phyloP scores from a whole-genome alignment of 2,329 filamentous ascomycete species.

The Colletotrichum sojae region DNA sequence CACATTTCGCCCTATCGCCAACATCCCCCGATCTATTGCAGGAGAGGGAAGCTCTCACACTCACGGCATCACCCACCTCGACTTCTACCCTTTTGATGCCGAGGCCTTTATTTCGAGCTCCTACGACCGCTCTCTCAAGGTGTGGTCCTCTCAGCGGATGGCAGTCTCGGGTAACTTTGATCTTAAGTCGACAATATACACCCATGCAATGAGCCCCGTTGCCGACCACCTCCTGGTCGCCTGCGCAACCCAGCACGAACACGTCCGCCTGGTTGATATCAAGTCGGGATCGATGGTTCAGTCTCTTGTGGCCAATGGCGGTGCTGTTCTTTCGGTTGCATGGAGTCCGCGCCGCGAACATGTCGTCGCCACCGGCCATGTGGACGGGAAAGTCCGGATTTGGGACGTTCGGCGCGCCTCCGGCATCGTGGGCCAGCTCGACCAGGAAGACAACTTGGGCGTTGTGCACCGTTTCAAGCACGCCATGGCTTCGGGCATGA shows the following conservation, averaged over 20 bases:
- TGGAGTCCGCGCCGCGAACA: conserved; percentile 90
- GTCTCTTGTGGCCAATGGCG: conserved; percentile 77
- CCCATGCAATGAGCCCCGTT: conserved; percentile 83
- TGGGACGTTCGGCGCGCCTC: conserved; percentile 91
- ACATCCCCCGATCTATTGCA: conserved; percentile 60
- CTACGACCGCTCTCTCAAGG: conserved; percentile 82
- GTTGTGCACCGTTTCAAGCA: conserved; percentile 61
- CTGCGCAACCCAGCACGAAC: conserved; percentile 88
- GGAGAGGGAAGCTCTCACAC: conserved; percentile 63
- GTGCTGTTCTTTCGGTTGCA: conserved; percentile 76
- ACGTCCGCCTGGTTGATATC: conserved; percentile 88
- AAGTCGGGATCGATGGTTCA: conserved; percentile 84
- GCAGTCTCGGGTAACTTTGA: conserved; percentile 76
- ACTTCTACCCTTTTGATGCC: conserved; percentile 84
- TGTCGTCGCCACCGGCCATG: conserved; percentile 85
- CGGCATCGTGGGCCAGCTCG: conserved; percentile 81
- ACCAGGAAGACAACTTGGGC: conserved; percentile 87
- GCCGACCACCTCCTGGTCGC: conserved; percentile 84
- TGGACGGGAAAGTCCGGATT: conserved; percentile 85
- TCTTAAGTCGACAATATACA: conserved; percentile 78
- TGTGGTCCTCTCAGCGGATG: conserved; percentile 78
- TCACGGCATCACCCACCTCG: conserved; percentile 81
- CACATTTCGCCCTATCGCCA: conserved; percentile 68
- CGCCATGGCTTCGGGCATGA: conserved; percentile 49
- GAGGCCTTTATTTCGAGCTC: conserved; percentile 83